Percentiles rank a stretch among this genome's conserved stretches.
Evolutionary conservation across 208 protist species (phyloP).

Genomic region (Crithidia fasciculata): DNA sequence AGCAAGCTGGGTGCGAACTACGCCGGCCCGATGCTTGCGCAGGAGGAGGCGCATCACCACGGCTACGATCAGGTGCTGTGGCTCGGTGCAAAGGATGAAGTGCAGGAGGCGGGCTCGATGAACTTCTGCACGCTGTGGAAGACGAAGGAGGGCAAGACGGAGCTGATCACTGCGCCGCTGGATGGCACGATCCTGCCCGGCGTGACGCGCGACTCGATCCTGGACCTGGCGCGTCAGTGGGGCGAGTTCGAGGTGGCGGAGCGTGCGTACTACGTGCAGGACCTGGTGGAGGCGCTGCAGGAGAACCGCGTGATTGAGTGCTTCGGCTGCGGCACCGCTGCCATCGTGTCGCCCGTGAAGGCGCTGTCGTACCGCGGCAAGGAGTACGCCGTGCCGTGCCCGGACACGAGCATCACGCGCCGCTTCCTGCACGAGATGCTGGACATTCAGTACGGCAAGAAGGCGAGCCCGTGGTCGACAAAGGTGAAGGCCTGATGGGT

Average conservation of each 20-base stretch:
- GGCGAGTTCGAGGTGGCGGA: conserved; percentile 91
- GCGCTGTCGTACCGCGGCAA: conserved; percentile 80
- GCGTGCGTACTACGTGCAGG: conserved; percentile 77
- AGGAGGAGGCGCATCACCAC: conserved; percentile 83
- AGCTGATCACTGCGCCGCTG: conserved; percentile 95
- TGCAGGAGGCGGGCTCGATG: conserved; percentile 99
- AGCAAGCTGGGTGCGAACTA: conserved; percentile 96
- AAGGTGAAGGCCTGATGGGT: conserved; percentile 28
- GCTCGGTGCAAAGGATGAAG: conserved; percentile 92
- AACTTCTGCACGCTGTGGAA: conserved; percentile 97
- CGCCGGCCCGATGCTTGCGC: conserved; percentile 86
- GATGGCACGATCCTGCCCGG: conserved; percentile 96
- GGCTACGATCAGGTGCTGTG: conserved; percentile 98
- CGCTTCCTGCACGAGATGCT: conserved; percentile 62
- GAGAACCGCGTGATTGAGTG: conserved; percentile 92
- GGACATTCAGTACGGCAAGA: conserved; percentile 76
- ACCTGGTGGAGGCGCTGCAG: conserved; percentile 86
- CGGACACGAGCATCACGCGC: conserved; percentile 49
- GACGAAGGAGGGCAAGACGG: conserved; percentile 63
- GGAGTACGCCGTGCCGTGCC: conserved; percentile 62
- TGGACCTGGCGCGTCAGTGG: conserved; percentile 84
- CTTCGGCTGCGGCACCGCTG: conserved; percentile 97
- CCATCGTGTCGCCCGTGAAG: conserved; percentile 94
- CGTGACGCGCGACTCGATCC: conserved; percentile 96
- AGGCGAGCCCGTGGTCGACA: conserved; percentile 53